These are phyloP conservation scores for Pyracantha coccinea DNA, from an alignment of 331 rosid genomes.

Conservation along the genomic window DNA sequence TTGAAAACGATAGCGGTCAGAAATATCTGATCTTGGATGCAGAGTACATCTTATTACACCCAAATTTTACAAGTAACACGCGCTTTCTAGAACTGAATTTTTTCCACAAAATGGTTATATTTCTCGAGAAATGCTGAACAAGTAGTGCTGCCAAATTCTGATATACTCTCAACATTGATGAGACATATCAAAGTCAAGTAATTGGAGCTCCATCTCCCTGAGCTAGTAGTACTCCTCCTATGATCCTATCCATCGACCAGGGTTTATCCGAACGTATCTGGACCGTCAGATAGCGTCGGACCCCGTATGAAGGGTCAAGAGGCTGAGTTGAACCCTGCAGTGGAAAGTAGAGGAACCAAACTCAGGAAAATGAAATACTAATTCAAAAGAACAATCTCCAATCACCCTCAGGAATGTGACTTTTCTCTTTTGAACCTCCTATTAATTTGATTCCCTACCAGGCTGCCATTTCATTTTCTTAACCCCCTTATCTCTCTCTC, in stretches of 20 bases:
- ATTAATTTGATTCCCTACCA: constrained; percentile 75
- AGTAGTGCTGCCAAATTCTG: constrained; percentile 3
- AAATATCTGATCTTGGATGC: too few relatives aligned
- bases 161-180: constrained; percentile 3
- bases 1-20: too few relatives aligned
- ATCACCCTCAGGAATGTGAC: constrained; percentile 33
- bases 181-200: constrained; percentile 34
- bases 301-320: constrained; percentile 32
- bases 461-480: constrained; percentile 57
- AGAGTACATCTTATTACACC: too few relatives aligned
- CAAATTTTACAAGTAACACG: too few relatives aligned
- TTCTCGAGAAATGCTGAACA: background rate
- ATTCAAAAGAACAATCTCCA: constrained; percentile 34
- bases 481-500: constrained; percentile 21
- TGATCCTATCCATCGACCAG: constrained; percentile 17
- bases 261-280: constrained; percentile 11
- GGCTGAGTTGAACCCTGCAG: constrained; percentile 33
- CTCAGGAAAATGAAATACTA: constrained; percentile 33
- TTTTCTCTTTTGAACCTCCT: constrained; percentile 30
- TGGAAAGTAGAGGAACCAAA: constrained; percentile 15
- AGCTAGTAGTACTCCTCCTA: background rate
- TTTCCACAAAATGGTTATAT: background rate
- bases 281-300: constrained; percentile 24
- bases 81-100: too few relatives aligned
- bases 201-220: constrained; percentile 1